phyloP scores from a whole-genome alignment of 768 basidiomycete species.

The Nevesoporus exiguus region DNA sequence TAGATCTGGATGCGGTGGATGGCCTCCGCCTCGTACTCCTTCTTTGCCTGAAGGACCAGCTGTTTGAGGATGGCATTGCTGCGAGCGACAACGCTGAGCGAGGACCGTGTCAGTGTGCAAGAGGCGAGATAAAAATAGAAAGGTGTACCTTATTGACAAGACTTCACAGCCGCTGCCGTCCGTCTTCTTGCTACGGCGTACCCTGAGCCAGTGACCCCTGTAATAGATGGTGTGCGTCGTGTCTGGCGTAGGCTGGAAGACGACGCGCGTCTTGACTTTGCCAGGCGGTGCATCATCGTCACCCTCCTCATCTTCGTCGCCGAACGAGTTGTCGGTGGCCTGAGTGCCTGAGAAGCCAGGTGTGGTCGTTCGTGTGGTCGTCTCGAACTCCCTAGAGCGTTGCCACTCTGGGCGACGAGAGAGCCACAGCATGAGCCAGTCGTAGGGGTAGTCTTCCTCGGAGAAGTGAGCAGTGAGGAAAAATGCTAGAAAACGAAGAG shows the following conservation, averaged over 20 bases:
- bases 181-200: constrained; percentile 63
- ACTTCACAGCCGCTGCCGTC: constrained; percentile 70
- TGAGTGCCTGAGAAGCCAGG: constrained; percentile 51
- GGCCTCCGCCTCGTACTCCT: constrained; percentile 83
- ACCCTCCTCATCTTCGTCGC: constrained; percentile 42
- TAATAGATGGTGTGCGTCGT: constrained; percentile 89
- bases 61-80: constrained; percentile 83
- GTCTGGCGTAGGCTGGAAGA: constrained; percentile 86
- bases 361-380: constrained; percentile 71
- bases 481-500: constrained; percentile 52
- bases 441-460: constrained; percentile 87
- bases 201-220: constrained; percentile 78
- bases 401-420: constrained; percentile 86
- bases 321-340: constrained; percentile 53
- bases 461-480: constrained; percentile 90
- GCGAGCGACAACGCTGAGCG: constrained; percentile 71
- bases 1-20: constrained; percentile 87
- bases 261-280: constrained; percentile 73
- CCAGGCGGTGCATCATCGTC: constrained; percentile 52
- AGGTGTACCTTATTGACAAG: constrained; percentile 64
- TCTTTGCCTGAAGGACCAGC: constrained; percentile 86
- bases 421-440: constrained; percentile 91
- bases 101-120: constrained; percentile 12
- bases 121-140: constrained; percentile 14
- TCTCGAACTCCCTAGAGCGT: constrained; percentile 85